Evolutionary conservation across 768 basidiomycete genomes (phyloP).

Genomic region (Phanerochaete sordida): DNA sequence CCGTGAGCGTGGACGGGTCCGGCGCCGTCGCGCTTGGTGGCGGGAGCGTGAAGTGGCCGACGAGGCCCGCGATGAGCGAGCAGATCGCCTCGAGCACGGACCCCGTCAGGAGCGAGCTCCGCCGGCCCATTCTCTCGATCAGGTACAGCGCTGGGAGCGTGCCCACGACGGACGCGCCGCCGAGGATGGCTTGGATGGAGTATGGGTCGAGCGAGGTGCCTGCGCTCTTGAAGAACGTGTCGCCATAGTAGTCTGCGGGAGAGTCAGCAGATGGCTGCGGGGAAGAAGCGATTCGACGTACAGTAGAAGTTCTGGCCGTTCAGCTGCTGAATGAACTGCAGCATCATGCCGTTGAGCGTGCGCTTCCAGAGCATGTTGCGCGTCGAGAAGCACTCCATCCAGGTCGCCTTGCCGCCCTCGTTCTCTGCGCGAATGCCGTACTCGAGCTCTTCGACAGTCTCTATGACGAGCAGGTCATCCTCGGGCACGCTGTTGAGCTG

Average conservation of each 20-base stretch:
- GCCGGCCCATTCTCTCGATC: slow-evolving; percentile 75
- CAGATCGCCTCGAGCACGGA: slow-evolving; percentile 58
- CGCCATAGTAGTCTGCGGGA: slow-evolving; percentile 68
- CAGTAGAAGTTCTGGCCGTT: slow-evolving; percentile 84
- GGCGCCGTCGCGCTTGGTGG: slow-evolving; percentile 43
- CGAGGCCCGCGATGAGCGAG: slow-evolving; percentile 64
- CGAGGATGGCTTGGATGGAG: slow-evolving; percentile 72
- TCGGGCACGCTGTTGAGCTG: slow-evolving; percentile 59
- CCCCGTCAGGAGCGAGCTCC: slow-evolving; percentile 65
- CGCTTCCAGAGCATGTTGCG: slow-evolving; percentile 69
- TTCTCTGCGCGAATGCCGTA: slow-evolving; percentile 70
- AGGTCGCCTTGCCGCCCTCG: slow-evolving; percentile 75
- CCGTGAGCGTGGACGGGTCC: slow-evolving; percentile 40
- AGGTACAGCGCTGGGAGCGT: slow-evolving; percentile 68
- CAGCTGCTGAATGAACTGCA: slow-evolving; percentile 77
- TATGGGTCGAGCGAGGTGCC: slow-evolving; percentile 67
- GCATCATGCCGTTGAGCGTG: slow-evolving; percentile 78
- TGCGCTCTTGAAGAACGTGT: slow-evolving; percentile 76
- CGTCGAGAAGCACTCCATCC: slow-evolving; percentile 74
- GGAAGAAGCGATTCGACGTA: slow-evolving; percentile 28
- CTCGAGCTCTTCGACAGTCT: slow-evolving; percentile 60
- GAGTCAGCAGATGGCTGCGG: neutral
- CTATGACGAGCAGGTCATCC: slow-evolving; percentile 56
- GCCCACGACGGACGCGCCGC: slow-evolving; percentile 69
- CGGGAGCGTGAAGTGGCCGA: slow-evolving; percentile 66